phyloP scores from a whole-genome alignment of 768 basidiomycete genomes.

The Lactarius psammicola region DNA sequence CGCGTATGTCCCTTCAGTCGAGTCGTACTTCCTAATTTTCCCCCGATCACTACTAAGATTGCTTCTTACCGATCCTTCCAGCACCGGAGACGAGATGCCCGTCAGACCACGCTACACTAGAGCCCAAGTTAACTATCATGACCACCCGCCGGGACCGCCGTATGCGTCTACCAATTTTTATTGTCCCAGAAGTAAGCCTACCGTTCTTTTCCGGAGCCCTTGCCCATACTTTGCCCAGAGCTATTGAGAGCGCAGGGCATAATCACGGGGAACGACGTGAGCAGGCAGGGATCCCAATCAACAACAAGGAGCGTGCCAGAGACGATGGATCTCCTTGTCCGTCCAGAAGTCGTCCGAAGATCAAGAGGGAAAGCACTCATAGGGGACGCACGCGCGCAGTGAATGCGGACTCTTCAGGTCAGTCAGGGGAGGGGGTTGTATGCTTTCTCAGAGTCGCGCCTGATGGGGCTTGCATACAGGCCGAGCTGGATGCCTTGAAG shows the following conservation, averaged over 20 bases:
- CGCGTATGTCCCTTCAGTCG: neutral
- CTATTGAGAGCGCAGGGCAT: slow-evolving; percentile 18
- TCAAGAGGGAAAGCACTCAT: slow-evolving; percentile 2
- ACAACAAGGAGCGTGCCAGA: slow-evolving; percentile 9
- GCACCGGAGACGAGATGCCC: slow-evolving; percentile 1
- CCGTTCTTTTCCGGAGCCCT: neutral
- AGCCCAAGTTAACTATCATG: neutral
- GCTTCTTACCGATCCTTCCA: neutral
- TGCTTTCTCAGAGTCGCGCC: no score
- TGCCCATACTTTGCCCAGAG: neutral
- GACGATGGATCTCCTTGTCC: slow-evolving; percentile 1
- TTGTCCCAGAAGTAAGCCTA: neutral
- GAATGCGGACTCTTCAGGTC: slow-evolving; percentile 18
- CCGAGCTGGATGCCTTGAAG: no score
- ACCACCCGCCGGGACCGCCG: neutral
- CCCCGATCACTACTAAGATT: no score
- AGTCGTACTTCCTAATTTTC: neutral
- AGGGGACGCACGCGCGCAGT: neutral
- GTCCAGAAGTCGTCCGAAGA: neutral
- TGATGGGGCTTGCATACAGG: no score
- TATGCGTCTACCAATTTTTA: slow-evolving; percentile 4
- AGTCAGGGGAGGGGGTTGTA: neutral
- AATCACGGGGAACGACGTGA: neutral
- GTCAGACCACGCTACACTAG: neutral
- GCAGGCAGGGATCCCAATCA: neutral